Conservation (phyloP, 345 rosid species). For the Citrus australasica region DNA sequence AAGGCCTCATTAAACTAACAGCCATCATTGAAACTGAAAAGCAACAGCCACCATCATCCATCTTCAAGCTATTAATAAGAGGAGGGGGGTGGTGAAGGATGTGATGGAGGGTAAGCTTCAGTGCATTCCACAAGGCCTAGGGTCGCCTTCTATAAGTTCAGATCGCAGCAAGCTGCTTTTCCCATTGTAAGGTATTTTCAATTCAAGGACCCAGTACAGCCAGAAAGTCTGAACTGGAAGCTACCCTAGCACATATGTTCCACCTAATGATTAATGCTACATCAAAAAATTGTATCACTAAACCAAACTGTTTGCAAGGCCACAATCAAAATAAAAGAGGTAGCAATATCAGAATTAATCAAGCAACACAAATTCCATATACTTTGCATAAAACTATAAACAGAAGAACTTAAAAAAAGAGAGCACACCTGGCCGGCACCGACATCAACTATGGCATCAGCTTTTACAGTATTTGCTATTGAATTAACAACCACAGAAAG, state of each 20-base stretch:
- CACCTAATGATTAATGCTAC: background rate
- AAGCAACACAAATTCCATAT: background rate
- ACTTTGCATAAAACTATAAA: background rate
- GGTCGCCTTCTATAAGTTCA: background rate
- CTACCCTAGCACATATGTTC: background rate
- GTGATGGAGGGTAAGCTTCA: background rate
- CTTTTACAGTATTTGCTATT: conserved; percentile 46
- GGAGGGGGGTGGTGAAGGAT: background rate
- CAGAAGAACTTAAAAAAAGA: background rate
- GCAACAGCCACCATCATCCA: background rate
- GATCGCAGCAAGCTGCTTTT: background rate
- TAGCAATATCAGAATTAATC: background rate
- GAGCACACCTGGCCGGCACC: conserved; percentile 87
- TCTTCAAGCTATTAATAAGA: background rate
- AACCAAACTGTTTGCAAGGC: background rate
- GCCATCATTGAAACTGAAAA: background rate
- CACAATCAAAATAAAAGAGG: conserved; percentile 6
- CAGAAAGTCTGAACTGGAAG: background rate
- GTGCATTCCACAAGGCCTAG: background rate
- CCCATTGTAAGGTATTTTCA: background rate
- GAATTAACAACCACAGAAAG: conserved; percentile 77
- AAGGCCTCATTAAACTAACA: background rate
- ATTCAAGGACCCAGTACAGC: background rate
- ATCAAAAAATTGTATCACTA: background rate
- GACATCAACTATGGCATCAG: conserved; percentile 68